These are phyloP conservation scores for Pleurotus salmoneostramineus DNA, from an alignment of 768 basidiomycete species.

Conservation along the genomic window DNA sequence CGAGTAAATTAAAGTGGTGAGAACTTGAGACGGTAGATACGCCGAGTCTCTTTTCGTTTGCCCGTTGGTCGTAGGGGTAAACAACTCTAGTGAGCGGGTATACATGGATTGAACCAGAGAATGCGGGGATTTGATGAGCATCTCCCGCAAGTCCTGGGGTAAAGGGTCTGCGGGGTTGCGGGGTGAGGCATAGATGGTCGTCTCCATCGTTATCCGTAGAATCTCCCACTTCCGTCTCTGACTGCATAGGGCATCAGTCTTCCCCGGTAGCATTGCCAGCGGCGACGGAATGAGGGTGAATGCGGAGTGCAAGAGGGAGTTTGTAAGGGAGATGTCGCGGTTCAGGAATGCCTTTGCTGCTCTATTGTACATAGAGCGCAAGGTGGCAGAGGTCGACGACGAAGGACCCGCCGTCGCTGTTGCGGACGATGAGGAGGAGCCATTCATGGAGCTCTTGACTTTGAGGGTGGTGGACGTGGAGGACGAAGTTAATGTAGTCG, in stretches of 20 bases:
- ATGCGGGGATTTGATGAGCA: constrained; percentile 55
- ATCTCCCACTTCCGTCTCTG: constrained; percentile 85
- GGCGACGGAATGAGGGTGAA: constrained; percentile 56
- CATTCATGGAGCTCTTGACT: constrained; percentile 15
- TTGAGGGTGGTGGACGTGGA: constrained; percentile 30
- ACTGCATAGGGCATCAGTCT: constrained; percentile 37
- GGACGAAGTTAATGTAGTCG: constrained; percentile 30
- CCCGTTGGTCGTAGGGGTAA: constrained; percentile 44
- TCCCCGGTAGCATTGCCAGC: constrained; percentile 10
- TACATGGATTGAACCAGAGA: constrained; percentile 53
- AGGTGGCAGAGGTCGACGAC: constrained; percentile 38
- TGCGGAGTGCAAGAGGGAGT: constrained; percentile 63
- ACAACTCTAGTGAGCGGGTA: constrained; percentile 62
- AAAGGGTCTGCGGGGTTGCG: constrained; percentile 33
- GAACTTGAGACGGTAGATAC: constrained; percentile 64
- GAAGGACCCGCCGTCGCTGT: constrained; percentile 15
- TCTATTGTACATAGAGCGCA: constrained; percentile 71
- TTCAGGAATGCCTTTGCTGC: constrained; percentile 78
- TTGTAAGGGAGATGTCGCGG: constrained; percentile 63
- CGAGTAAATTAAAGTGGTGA: constrained; percentile 67
- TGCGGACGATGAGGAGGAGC: constrained; percentile 14
- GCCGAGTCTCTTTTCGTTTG: constrained; percentile 39
- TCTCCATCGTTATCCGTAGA: constrained; percentile 78
- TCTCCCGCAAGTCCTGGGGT: constrained; percentile 48
- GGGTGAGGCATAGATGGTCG: constrained; percentile 63